A percentile compares a stretch with the other conserved stretches of the same genome.
Conservation (phyloP, 768 basidiomycete genomes). For the Macrocybe gigantea region DNA sequence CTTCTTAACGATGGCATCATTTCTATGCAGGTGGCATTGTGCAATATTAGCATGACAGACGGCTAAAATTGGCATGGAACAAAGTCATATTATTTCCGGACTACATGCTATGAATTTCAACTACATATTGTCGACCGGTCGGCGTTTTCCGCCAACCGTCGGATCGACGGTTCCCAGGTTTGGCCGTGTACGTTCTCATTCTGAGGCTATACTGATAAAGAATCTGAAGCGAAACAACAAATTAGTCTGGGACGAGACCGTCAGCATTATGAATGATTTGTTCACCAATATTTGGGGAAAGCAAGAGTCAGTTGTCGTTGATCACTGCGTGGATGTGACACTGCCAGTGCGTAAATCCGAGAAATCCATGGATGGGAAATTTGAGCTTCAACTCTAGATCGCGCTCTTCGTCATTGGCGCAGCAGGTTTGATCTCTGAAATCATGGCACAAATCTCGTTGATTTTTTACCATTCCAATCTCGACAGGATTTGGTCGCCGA, state of each 20-base stretch:
- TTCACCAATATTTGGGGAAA: slow-evolving; percentile 44
- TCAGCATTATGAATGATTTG: slow-evolving; percentile 34
- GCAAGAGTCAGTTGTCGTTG: slow-evolving; percentile 30
- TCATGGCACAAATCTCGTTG: neutral
- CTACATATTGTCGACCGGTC: too few species aligned
- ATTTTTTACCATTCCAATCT: neutral
- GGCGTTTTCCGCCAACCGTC: neutral
- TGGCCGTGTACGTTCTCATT: neutral
- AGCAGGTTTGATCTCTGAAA: slow-evolving; percentile 31
- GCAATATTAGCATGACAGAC: too few species aligned
- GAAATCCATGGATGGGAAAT: neutral
- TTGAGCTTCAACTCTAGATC: slow-evolving; percentile 27
- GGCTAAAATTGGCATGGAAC: too few species aligned
- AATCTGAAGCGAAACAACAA: slow-evolving; percentile 35
- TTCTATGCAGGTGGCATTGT: too few species aligned
- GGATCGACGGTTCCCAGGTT: neutral
- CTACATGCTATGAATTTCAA: too few species aligned
- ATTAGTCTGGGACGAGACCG: slow-evolving; percentile 43
- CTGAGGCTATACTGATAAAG: neutral
- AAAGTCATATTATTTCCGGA: too few species aligned
- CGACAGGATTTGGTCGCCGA: slow-evolving; percentile 43
- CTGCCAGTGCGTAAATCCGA: slow-evolving; percentile 33
- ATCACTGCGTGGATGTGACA: slow-evolving; percentile 48
- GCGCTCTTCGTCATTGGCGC: slow-evolving; percentile 51
- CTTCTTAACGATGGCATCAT: too few species aligned